These are phyloP conservation scores for Phytophthora rubi DNA, from an alignment of 352 stramenopile genomes.

Conservation along the genomic window DNA sequence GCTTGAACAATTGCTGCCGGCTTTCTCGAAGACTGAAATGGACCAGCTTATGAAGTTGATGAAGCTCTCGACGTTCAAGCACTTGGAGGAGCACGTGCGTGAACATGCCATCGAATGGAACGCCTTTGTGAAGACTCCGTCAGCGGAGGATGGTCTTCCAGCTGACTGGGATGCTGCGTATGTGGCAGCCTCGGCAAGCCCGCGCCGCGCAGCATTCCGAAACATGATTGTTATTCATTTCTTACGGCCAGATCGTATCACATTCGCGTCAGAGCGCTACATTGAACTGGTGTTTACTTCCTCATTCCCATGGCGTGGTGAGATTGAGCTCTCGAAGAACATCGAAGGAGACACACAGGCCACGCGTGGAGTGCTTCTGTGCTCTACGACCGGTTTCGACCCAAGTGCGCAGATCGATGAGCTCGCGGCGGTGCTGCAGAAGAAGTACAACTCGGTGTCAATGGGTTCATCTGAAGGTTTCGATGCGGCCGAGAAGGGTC, in stretches of 20 bases:
- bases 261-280: conserved; percentile 82
- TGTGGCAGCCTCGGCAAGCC: conserved; percentile 44
- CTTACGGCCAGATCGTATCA: conserved; percentile 89
- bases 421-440: conserved; percentile 90
- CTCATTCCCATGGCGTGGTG: conserved; percentile 94
- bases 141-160: conserved; percentile 79
- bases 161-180: conserved; percentile 59
- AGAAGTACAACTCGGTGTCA: conserved; percentile 96
- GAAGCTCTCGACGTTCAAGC: conserved; percentile 79
- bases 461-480: conserved; percentile 99
- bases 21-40: conserved; percentile 70
- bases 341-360: conserved; percentile 93
- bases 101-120: conserved; percentile 74
- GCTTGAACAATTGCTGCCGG: conserved; percentile 55
- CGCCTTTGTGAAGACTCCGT: conserved; percentile 77
- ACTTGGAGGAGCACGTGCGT: conserved; percentile 74
- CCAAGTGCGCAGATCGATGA: conserved; percentile 97
- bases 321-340: conserved; percentile 94
- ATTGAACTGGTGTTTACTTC: conserved; percentile 87
- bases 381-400: conserved; percentile 98
- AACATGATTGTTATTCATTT: conserved; percentile 84
- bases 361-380: conserved; percentile 95
- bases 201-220: conserved; percentile 77
- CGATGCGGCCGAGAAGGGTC: conserved; percentile 93
- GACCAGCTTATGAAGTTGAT: conserved; percentile 89